A percentile compares a stretch with the other conserved stretches of the same genome.
Conservation (phyloP, 345 rosid species). For the Corchorus capsularis region DNA sequence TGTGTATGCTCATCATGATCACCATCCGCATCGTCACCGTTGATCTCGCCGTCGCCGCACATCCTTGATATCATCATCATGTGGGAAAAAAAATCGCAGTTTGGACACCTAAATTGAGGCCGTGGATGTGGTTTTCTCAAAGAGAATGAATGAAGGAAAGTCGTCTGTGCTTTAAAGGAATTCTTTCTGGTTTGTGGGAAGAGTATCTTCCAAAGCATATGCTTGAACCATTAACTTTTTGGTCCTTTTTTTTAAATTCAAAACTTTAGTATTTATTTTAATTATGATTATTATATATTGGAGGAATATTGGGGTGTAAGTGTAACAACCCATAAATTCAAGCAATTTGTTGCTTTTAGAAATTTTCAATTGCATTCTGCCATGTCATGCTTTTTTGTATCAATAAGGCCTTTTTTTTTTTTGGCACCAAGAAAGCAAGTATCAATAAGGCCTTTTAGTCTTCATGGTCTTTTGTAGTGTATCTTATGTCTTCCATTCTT, state of each 20-base stretch:
- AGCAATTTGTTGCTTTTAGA: neutral
- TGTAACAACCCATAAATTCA: neutral
- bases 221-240: constrained; percentile 33
- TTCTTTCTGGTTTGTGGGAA: neutral
- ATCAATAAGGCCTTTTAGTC: no score
- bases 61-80: neutral
- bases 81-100: neutral
- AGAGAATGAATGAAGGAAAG: neutral
- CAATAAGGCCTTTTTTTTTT: no score
- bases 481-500: no score
- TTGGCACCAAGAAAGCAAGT: no score
- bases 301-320: neutral
- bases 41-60: neutral
- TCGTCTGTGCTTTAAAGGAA: constrained; percentile 17
- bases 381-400: constrained; percentile 17
- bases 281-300: neutral
- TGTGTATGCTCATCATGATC: neutral
- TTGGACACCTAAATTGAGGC: neutral
- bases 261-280: neutral
- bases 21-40: constrained; percentile 8
- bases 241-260: neutral
- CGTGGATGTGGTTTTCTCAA: neutral
- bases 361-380: neutral
- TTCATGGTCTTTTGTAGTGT: no score
- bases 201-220: constrained; percentile 41